phyloP scores from a whole-genome alignment of 192 early-diverging fungal species.

The Podila horticola region DNA sequence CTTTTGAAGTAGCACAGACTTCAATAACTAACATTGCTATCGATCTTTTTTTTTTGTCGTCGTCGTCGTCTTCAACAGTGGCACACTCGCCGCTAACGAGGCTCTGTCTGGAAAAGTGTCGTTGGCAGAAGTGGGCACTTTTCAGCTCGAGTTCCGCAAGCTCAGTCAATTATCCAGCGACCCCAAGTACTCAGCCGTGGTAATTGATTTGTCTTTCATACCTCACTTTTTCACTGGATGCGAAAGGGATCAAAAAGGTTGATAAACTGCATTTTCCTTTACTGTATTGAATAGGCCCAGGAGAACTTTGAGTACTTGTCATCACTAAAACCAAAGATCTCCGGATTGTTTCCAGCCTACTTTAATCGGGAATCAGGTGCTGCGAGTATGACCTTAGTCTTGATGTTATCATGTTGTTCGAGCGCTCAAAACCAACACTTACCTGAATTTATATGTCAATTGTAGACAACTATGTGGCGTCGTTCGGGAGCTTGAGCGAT shows the following conservation, averaged over 20 bases:
- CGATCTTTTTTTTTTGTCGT: neutral
- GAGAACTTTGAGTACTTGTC: constrained; percentile 20
- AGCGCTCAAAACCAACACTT: too few species aligned
- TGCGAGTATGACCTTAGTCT: neutral
- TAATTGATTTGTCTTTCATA: constrained; percentile 18
- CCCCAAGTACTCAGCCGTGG: constrained; percentile 65
- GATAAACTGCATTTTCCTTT: too few species aligned
- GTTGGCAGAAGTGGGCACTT: constrained; percentile 72
- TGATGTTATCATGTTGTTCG: neutral
- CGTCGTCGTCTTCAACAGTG: constrained; percentile 14
- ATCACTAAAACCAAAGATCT: constrained; percentile 10
- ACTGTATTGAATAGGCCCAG: constrained; percentile 11
- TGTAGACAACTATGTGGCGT: constrained; percentile 29
- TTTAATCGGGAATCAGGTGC: constrained; percentile 16
- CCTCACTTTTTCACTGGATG: neutral
- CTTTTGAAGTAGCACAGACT: neutral
- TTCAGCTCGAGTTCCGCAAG: constrained; percentile 81
- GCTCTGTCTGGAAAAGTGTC: constrained; percentile 15
- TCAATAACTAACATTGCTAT: too few species aligned
- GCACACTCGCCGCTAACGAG: neutral
- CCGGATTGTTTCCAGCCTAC: constrained; percentile 34
- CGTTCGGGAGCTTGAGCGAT: constrained; percentile 33
- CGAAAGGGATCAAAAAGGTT: neutral
- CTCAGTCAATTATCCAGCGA: constrained; percentile 71
- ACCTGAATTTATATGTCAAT: too few species aligned